Conservation (phyloP, 2,329 filamentous ascomycete species). For the Macrophomina phaseolina region DNA sequence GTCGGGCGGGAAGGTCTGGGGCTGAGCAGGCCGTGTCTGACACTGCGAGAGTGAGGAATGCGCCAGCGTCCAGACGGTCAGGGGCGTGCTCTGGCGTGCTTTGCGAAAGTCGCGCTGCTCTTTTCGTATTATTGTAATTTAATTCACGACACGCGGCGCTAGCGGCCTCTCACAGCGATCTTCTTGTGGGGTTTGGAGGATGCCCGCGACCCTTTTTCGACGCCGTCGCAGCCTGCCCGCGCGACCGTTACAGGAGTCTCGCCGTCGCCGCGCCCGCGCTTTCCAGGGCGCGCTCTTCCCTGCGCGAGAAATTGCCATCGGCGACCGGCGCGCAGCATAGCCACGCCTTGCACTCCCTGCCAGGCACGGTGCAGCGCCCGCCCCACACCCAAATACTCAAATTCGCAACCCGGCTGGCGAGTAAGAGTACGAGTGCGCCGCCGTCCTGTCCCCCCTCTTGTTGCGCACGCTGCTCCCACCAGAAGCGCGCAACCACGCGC, state of each 20-base stretch:
- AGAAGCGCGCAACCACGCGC: background rate
- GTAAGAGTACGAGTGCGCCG: background rate
- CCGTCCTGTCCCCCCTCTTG: slow-evolving; percentile 14
- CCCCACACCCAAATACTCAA: slow-evolving; percentile 23
- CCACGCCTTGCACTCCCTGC: slow-evolving; percentile 22
- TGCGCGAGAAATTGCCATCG: slow-evolving; percentile 26
- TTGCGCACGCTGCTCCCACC: background rate
- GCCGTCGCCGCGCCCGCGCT: background rate
- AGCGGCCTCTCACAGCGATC: slow-evolving; percentile 22
- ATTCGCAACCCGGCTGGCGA: background rate
- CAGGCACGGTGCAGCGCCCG: slow-evolving; percentile 15
- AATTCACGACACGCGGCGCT: slow-evolving; percentile 26
- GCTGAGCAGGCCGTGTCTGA: slow-evolving; percentile 27
- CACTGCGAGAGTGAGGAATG: slow-evolving; percentile 24
- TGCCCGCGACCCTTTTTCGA: background rate
- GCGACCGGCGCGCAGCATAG: slow-evolving; percentile 20
- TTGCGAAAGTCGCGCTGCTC: slow-evolving; percentile 14
- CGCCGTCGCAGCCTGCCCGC: slow-evolving; percentile 16
- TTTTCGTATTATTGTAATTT: slow-evolving; percentile 26
- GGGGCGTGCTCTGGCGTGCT: slow-evolving; percentile 22
- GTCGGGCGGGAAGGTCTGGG: slow-evolving; percentile 21
- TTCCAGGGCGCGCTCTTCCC: slow-evolving; percentile 15
- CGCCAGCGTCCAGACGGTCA: slow-evolving; percentile 22
- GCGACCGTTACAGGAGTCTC: slow-evolving; percentile 21
- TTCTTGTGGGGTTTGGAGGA: slow-evolving; percentile 26